Conservation (phyloP, 768 basidiomycete genomes). For the Cystobasidium tubakii region DNA sequence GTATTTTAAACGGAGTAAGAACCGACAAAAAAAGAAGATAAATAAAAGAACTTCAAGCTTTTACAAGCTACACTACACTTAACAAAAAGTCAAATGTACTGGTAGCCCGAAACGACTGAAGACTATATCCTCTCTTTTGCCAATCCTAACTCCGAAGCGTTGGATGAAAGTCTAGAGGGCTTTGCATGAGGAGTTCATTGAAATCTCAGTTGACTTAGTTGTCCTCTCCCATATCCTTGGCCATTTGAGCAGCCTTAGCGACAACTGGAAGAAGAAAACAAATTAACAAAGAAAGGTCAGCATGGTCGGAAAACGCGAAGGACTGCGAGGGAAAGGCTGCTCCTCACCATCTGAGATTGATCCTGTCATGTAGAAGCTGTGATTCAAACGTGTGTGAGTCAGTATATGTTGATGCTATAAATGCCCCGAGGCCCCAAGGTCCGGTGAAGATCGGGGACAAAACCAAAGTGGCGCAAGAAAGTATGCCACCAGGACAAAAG, state of each 20-base stretch:
- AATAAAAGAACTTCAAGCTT: no score
- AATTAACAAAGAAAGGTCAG: neutral
- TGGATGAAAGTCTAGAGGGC: conserved; percentile 1
- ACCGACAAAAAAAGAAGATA: no score
- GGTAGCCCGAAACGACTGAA: neutral
- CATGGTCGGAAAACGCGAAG: neutral
- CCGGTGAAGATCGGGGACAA: neutral
- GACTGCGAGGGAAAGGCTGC: no score
- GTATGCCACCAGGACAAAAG: neutral
- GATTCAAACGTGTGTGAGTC: neutral
- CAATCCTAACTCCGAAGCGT: neutral
- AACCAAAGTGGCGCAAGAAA: neutral
- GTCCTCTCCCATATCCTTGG: conserved; percentile 60
- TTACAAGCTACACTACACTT: neutral
- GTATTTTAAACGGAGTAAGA: no score
- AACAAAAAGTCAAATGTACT: neutral
- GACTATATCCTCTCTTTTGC: neutral
- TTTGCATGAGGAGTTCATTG: neutral
- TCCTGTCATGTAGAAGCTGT: conserved; percentile 53
- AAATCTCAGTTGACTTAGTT: conserved; percentile 1
- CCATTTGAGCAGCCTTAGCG: conserved; percentile 90
- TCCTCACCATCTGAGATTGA: conserved; percentile 50
- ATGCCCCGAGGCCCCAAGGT: neutral
- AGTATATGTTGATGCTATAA: neutral
- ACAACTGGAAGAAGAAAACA: conserved; percentile 48